phyloP scores from a whole-genome alignment of 2,329 filamentous ascomycete genomes.

The Diplocarpon rosae region DNA sequence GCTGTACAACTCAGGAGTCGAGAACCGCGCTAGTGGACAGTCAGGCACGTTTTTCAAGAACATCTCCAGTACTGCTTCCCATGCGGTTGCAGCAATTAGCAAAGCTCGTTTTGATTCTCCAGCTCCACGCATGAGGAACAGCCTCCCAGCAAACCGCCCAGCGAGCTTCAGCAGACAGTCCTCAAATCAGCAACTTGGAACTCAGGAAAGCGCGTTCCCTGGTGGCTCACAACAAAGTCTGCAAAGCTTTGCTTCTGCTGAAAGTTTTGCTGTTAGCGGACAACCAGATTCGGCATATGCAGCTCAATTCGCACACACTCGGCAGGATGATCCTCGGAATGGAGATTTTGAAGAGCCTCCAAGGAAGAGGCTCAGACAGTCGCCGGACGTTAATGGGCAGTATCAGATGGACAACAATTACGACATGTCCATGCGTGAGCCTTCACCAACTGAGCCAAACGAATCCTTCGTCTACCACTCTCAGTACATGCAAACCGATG shows the following conservation, averaged over 20 bases:
- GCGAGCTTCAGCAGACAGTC: constrained; percentile 63
- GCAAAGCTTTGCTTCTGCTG: constrained; percentile 60
- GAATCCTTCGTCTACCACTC: constrained; percentile 60
- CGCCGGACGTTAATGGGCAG: constrained; percentile 40
- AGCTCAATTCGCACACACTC: constrained; percentile 38
- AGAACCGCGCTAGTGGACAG: constrained; percentile 53
- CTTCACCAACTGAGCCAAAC: constrained; percentile 67
- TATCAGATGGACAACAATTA: constrained; percentile 30
- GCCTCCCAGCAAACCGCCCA: constrained; percentile 47
- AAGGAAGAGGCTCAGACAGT: constrained; percentile 58
- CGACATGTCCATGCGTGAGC: constrained; percentile 46
- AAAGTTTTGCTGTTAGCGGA: constrained; percentile 50
- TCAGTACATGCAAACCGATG: constrained; percentile 35
- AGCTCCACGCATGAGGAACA: constrained; percentile 49
- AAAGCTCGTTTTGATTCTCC: constrained; percentile 92
- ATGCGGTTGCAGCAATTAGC: constrained; percentile 90
- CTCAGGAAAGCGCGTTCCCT: constrained; percentile 54
- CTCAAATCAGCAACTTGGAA: constrained; percentile 52
- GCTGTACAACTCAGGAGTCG: constrained; percentile 68
- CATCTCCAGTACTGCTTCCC: constrained; percentile 85
- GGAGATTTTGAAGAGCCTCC: constrained; percentile 62
- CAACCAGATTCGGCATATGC: constrained; percentile 56
- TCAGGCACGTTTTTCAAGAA: constrained; percentile 94
- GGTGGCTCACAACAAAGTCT: constrained; percentile 77
- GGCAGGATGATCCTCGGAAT: constrained; percentile 29